Evolutionary conservation across 225 moss, liverwort and hornwort species (phyloP), one percentile per base, ranked within the genome.

Genomic region (Lunularia cruciata): DNA sequence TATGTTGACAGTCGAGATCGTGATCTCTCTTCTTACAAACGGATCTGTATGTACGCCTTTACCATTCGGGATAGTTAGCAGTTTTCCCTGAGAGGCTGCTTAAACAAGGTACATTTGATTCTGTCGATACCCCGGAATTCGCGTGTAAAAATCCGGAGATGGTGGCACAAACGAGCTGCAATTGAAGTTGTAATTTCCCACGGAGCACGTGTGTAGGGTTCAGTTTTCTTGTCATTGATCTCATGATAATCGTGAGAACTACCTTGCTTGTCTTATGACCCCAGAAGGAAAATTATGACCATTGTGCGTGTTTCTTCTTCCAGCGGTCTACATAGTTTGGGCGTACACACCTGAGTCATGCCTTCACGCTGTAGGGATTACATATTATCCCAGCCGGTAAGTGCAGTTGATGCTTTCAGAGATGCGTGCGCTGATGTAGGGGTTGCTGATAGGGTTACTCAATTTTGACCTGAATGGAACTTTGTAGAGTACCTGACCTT

Each of bases 291-390:
- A 57, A n/a, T 32, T 6, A 11, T 66, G 65, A 66, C 19, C 0
- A 7, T 30, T 66, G 30, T 22, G 6, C 49, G 32, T 72, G 67
- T 36, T 6, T 71, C 48, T 71, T 68, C 38, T 70, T 72, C 20
- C 84, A 87, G 87, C 60, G 66, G 83, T 93, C 37, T 93, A 89
- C 73, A 18, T 93, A 35, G 81, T 86, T 47, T 98, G 98, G 93
- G 98, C 93, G 20, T 98, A 89, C 67, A 56, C 91, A 72, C 98
- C 98, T 15, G 93, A 93, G 74, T 75, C 86, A 7, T 93, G 98
- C 91, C 76, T 98, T 62, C 93, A 89, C 70, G 77, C 74, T 35
- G 71, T 93, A 69, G 98, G 93, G 53, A 84, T 98, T 69, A 91
- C 93, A 6, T 98, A 98, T 34, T 98, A 93, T 75, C 98, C 98